Base-by-base conservation (phyloP, 1,284 basidiomycete species). In the Neolentinus lepideus region DNA sequence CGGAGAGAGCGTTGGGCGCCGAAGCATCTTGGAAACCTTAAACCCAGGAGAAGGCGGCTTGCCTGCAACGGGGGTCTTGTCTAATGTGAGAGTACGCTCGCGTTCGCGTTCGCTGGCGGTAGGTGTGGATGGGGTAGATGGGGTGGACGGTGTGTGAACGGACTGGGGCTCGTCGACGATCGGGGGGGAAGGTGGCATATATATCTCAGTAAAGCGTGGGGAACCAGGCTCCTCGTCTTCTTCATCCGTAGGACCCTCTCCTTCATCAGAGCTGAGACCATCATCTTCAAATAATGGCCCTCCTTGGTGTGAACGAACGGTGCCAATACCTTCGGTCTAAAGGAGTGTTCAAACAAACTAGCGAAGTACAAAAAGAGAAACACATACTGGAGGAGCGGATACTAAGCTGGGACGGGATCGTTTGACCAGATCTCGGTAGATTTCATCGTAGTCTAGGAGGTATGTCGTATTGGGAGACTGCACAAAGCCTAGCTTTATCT, bases 241-340 rank as follows among this genome's bases (percentile, higher is more conserved):
- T 3, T 71, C 74, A 27, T 73, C 74, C 19, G 73, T 68, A 19
- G 68, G 68, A 16, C 70, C 69, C 2, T 81, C 82, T 22, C 73
- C 75, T 12, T 84, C 81, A 36, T 79, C 79, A 1, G 82, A 83
- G 52, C 79, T 82, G 46, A 89, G 76, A 1, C 90, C 90, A 62
- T 93, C 91, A 63, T 94, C 92, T 64, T 85, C 79, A 60, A 81
- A 83, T 24, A 75, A 77, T 1, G 79, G 80, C 8, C 75, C 80
- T 1, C 65, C 69, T n/a, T 80, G 75, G 62, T 84, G 73, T 1
- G 85, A 87, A 38, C 87, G 84, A 55, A 93, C 75, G 0, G 93
- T 96, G 52, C 93, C 94, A 35, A 96, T 87, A 16, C 93, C 91
- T 71, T 91, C 84, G 19, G 92, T 92, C 92, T 94, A 65, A 29